phyloP scores from a whole-genome alignment of 345 rosid species.

The Tarenaya hassleriana region DNA sequence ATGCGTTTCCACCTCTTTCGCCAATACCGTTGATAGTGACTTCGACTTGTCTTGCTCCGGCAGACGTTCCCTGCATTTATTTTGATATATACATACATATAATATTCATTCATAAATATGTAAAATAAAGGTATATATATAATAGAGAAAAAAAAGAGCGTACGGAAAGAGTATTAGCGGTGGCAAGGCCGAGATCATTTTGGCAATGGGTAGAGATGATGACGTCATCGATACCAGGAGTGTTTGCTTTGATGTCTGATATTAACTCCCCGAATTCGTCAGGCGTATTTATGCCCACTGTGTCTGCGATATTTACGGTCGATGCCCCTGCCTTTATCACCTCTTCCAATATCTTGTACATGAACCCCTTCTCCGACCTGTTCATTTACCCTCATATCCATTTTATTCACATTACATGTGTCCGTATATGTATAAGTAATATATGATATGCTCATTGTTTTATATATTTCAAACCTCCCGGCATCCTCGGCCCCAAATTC shows the following conservation, averaged over 20 bases:
- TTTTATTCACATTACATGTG: background rate
- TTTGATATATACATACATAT: conserved; percentile 6
- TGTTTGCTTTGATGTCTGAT: conserved; percentile 71
- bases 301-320: conserved; percentile 73
- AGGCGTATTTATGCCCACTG: conserved; percentile 78
- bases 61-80: conserved; percentile 65
- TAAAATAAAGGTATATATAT: background rate
- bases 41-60: conserved; percentile 94
- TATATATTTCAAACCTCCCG: conserved; percentile 44
- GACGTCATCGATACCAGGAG: conserved; percentile 72
- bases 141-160: no score
- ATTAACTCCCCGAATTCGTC: conserved; percentile 58
- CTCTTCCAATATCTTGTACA: conserved; percentile 74
- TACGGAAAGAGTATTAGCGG: conserved; percentile 79
- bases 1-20: conserved; percentile 98
- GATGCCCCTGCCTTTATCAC: conserved; percentile 85
- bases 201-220: conserved; percentile 89
- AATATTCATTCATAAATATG: conserved; percentile 7
- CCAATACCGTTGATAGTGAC: conserved; percentile 97
- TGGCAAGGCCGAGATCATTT: conserved; percentile 93
- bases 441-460: background rate
- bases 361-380: conserved; percentile 72
- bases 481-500: conserved; percentile 91
- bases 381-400: no score
- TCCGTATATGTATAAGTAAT: background rate